phyloP scores from a whole-genome alignment of 73 alveolate species.

The Paramecium sexaurelia region DNA sequence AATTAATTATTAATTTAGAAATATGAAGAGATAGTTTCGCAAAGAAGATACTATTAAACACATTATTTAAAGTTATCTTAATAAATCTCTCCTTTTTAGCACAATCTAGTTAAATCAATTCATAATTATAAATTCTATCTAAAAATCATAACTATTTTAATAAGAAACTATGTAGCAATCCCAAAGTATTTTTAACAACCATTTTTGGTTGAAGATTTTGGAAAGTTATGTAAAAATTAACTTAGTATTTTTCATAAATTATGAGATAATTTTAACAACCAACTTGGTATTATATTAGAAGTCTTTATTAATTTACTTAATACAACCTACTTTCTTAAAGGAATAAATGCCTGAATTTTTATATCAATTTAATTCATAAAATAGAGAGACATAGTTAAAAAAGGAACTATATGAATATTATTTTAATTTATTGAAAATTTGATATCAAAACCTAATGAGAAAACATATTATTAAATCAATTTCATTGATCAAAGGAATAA shows the following conservation, averaged over 20 bases:
- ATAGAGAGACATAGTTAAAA: too few species aligned
- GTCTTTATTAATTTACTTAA: too few species aligned
- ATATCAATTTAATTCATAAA: too few species aligned
- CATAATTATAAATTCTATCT: neutral
- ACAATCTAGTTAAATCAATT: constrained; percentile 7
- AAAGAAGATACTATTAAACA: neutral
- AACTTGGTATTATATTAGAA: too few species aligned
- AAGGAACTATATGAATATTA: too few species aligned
- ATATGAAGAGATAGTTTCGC: neutral
- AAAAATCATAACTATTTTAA: neutral
- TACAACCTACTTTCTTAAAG: too few species aligned
- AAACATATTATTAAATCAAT: too few species aligned
- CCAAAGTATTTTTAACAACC: neutral
- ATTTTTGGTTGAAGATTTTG: neutral
- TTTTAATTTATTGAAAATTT: too few species aligned
- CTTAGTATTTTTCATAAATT: neutral
- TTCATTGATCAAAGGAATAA: too few species aligned
- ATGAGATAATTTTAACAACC: too few species aligned
- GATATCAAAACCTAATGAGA: too few species aligned
- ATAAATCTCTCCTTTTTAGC: neutral
- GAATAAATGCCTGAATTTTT: too few species aligned
- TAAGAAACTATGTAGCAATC: neutral
- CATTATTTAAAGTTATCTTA: neutral
- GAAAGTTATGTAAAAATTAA: neutral
- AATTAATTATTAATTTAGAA: neutral